These are phyloP conservation scores for Kuraishia floccosa DNA, from an alignment of 805 yeast species.

Conservation along the genomic window DNA sequence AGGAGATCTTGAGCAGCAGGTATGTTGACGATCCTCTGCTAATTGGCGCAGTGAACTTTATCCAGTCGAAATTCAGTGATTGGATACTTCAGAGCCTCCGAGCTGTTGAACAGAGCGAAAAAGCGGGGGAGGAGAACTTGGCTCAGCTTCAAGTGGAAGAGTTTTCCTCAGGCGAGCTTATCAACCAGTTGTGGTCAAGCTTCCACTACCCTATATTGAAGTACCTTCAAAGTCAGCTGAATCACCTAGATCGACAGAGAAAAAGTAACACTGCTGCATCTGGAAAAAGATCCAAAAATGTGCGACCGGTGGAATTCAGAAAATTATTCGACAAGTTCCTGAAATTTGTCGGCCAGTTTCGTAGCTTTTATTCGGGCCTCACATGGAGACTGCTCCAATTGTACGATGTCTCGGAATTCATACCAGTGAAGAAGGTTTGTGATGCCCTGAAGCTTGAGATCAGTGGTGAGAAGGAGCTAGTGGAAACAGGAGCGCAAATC, in stretches of 20 bases:
- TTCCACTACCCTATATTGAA: constrained; percentile 57
- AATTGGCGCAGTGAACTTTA: constrained; percentile 34
- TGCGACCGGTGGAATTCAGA: constrained; percentile 47
- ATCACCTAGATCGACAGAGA: constrained; percentile 5
- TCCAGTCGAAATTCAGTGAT: constrained; percentile 32
- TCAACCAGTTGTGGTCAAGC: constrained; percentile 48
- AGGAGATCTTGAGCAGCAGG: constrained; percentile 14
- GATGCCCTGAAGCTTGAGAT: constrained; percentile 12
- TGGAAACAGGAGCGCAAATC: constrained; percentile 18
- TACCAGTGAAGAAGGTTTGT: constrained; percentile 18
- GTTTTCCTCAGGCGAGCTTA: constrained; percentile 15
- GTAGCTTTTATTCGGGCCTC: constrained; percentile 33
- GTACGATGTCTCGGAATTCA: constrained; percentile 24
- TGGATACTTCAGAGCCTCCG: constrained; percentile 30
- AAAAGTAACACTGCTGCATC: constrained; percentile 1
- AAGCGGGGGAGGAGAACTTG: not conserved
- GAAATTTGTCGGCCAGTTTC: constrained; percentile 34
- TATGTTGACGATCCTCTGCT: constrained; percentile 28
- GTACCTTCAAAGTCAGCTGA: constrained; percentile 32
- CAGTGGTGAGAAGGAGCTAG: not conserved
- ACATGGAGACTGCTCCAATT: constrained; percentile 26
- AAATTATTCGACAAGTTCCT: constrained; percentile 40
- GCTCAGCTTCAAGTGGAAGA: not conserved
- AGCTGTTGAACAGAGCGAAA: constrained; percentile 4
- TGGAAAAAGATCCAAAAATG: too few species aligned